phyloP scores from a whole-genome alignment of 345 rosid species.

The Hibiscus syriacus region DNA sequence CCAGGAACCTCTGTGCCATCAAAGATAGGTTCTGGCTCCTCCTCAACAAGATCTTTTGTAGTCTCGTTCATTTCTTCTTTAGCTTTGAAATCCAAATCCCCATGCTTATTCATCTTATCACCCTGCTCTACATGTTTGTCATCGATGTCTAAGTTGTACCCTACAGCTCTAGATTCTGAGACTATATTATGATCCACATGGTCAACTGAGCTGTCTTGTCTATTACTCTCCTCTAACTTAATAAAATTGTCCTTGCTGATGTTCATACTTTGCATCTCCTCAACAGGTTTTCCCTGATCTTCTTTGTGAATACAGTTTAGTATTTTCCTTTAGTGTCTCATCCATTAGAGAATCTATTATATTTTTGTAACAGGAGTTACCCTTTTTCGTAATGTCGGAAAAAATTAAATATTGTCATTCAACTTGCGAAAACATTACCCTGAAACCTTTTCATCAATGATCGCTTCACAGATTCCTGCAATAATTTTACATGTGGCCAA shows the following conservation, averaged over 20 bases:
- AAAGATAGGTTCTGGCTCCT: conserved; percentile 35
- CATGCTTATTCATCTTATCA: conserved; percentile 14
- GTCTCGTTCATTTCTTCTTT: conserved; percentile 22
- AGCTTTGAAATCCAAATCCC: conserved; percentile 16
- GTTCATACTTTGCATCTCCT: conserved; percentile 22
- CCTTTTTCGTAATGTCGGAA: conserved; percentile 21
- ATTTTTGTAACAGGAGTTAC: conserved; percentile 10
- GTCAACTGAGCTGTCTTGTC: conserved; percentile 1
- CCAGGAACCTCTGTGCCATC: conserved; percentile 47
- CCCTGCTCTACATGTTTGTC: conserved; percentile 17
- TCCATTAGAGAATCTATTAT: conserved; percentile 11
- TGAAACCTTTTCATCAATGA: not conserved
- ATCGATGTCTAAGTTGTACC: conserved; percentile 6
- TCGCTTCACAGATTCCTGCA: conserved; percentile 9
- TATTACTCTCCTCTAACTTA: conserved; percentile 16
- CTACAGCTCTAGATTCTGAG: conserved; percentile 14
- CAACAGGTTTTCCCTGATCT: conserved; percentile 11
- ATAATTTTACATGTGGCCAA: not conserved
- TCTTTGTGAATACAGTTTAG: conserved; percentile 10
- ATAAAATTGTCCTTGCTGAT: conserved; percentile 13
- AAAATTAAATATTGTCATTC: not conserved
- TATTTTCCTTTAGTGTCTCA: conserved; percentile 21
- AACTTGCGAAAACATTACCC: conserved; percentile 15
- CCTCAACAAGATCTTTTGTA: conserved; percentile 20
- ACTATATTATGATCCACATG: conserved; percentile 2